Percentiles rank a stretch among this genome's conserved stretches.
Evolutionary conservation across 495 filamentous ascomycete species (phyloP).

Genomic region (Penicillium longicatenatum): DNA sequence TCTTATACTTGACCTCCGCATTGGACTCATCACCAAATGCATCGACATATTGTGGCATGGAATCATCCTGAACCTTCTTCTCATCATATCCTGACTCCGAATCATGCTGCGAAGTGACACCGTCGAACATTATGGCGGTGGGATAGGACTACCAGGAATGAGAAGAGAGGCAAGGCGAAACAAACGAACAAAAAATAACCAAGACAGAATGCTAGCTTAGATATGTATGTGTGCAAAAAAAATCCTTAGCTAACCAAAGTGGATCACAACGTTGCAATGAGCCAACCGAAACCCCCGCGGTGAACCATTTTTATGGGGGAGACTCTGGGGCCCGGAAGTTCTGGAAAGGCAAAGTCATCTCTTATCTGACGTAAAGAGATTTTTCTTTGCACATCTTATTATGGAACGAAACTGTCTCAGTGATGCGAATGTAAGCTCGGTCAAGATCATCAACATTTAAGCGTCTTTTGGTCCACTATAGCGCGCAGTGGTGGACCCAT

Average conservation of each 20-base stretch:
- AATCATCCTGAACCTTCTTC: constrained; percentile 18
- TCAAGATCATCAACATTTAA: constrained; percentile 21
- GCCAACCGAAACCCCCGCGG: constrained; percentile 26
- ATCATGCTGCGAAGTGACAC: constrained; percentile 19
- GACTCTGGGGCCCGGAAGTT: constrained; percentile 26
- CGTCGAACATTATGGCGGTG: constrained; percentile 21
- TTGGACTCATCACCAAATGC: constrained; percentile 42
- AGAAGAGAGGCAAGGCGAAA: background rate
- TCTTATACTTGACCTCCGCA: constrained; percentile 46
- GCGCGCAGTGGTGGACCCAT: constrained; percentile 4
- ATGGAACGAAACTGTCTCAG: constrained; percentile 11
- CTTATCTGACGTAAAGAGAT: constrained; percentile 12
- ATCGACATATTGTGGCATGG: constrained; percentile 24
- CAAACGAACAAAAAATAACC: background rate
- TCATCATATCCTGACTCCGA: constrained; percentile 27
- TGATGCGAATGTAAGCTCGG: constrained; percentile 13
- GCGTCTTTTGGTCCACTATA: constrained; percentile 21
- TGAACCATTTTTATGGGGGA: constrained; percentile 13
- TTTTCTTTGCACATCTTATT: constrained; percentile 21
- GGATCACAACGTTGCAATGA: constrained; percentile 20
- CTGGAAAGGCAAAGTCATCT: constrained; percentile 12
- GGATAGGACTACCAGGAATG: background rate
- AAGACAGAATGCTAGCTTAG: background rate
- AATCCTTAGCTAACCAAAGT: constrained; percentile 16
- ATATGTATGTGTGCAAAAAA: constrained; percentile 26